These are phyloP conservation scores for Stagonosporopsis tanaceti DNA, from an alignment of 2,329 filamentous ascomycete species.

Conservation along the genomic window DNA sequence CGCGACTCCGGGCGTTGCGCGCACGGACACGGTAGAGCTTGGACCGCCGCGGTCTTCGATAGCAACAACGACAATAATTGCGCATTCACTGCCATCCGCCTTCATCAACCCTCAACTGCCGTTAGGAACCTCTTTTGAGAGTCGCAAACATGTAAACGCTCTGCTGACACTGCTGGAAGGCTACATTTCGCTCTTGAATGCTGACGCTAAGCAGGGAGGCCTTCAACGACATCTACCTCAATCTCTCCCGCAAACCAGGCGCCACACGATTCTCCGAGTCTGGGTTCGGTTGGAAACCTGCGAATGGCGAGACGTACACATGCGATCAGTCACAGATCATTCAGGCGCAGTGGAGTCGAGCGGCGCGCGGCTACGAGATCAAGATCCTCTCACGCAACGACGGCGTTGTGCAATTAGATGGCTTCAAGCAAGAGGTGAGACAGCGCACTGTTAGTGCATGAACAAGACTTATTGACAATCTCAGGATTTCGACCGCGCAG, in stretches of 20 bases:
- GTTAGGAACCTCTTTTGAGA: not conserved
- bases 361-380: slow-evolving; percentile 89
- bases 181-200: not conserved
- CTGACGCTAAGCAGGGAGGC: slow-evolving; percentile 71
- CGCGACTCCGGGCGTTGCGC: too few relatives aligned
- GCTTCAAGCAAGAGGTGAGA: slow-evolving; percentile 82
- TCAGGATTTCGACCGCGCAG: slow-evolving; percentile 86
- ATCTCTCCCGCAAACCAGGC: slow-evolving; percentile 89
- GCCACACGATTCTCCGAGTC: slow-evolving; percentile 95
- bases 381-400: slow-evolving; percentile 87
- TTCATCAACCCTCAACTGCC: slow-evolving; percentile 8
- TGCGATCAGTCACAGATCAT: slow-evolving; percentile 86
- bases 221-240: slow-evolving; percentile 96
- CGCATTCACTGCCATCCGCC: not conserved
- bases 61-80: slow-evolving; percentile 10
- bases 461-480: slow-evolving; percentile 14
- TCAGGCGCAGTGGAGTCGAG: slow-evolving; percentile 92
- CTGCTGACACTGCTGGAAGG: not conserved
- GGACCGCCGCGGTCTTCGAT: not conserved
- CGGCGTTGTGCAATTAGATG: slow-evolving; percentile 90
- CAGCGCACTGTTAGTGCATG: not conserved
- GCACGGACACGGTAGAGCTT: too few relatives aligned
- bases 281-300: slow-evolving; percentile 94
- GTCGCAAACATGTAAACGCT: slow-evolving; percentile 12
- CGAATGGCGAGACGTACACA: slow-evolving; percentile 88